These are phyloP conservation scores for Beta macrorhiza DNA, from an alignment of 179 eudicot species.

Conservation along the genomic window DNA sequence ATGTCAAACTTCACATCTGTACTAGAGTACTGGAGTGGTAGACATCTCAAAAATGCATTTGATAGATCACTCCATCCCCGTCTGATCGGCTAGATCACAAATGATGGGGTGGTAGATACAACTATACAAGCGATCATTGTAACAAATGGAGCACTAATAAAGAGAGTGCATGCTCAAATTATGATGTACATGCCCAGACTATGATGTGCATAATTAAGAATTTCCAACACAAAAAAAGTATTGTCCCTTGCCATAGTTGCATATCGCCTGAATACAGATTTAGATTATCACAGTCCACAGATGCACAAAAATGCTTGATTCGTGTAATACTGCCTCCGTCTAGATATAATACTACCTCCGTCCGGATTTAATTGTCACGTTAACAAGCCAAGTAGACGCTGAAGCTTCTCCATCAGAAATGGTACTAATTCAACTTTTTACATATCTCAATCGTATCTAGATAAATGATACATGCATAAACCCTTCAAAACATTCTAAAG, in stretches of 20 bases:
- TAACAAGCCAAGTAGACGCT: background rate
- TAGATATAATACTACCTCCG: background rate
- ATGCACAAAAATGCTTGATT: too few species aligned
- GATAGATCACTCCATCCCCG: background rate
- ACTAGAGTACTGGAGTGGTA: background rate
- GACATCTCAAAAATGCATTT: background rate
- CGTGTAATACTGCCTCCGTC: too few species aligned
- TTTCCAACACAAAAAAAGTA: background rate
- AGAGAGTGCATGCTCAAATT: conserved; percentile 6
- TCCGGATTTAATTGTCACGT: background rate
- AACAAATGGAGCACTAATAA: background rate
- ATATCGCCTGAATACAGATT: too few species aligned
- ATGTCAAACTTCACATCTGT: too few species aligned
- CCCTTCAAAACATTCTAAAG: background rate
- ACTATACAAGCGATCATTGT: background rate
- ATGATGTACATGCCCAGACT: background rate
- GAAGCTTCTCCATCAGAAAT: background rate
- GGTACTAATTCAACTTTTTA: background rate
- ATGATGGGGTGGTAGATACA: background rate
- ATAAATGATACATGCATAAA: background rate
- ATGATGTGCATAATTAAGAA: background rate
- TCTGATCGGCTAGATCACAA: background rate
- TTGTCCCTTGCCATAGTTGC: too few species aligned
- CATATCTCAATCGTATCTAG: background rate
- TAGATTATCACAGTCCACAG: too few species aligned